A percentile compares a stretch with the other conserved stretches of the same genome.
Evolutionary conservation across 192 early-diverging fungal genomes (phyloP).

Genomic region (Geranomyces michiganensis): DNA sequence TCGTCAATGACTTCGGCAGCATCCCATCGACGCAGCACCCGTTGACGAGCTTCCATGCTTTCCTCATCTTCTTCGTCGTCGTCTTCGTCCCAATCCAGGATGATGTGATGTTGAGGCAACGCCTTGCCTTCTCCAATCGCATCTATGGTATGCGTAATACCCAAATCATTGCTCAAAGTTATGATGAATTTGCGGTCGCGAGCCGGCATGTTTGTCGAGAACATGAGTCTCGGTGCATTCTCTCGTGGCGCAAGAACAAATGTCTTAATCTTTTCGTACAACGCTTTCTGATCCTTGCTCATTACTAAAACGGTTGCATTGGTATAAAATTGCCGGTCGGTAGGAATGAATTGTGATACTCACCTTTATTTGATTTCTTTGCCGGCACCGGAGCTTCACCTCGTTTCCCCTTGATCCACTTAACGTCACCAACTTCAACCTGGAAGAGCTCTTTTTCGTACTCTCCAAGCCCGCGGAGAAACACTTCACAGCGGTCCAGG

Average conservation of each 20-base stretch:
- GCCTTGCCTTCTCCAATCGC: slow-evolving; percentile 43
- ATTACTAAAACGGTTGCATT: slow-evolving; percentile 10
- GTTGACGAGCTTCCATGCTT: slow-evolving; percentile 52
- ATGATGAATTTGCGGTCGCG: slow-evolving; percentile 70
- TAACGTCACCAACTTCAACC: slow-evolving; percentile 45
- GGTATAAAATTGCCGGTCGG: too few relatives aligned
- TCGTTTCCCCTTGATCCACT: slow-evolving; percentile 38
- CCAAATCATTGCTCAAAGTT: slow-evolving; percentile 49
- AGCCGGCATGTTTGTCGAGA: slow-evolving; percentile 59
- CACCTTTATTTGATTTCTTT: slow-evolving; percentile 14
- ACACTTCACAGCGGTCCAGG: slow-evolving; percentile 72
- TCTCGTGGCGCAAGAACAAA: slow-evolving; percentile 41
- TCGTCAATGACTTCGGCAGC: slow-evolving; percentile 69
- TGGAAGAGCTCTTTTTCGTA: slow-evolving; percentile 80
- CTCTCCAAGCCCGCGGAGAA: slow-evolving; percentile 82
- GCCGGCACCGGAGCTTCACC: slow-evolving; percentile 26
- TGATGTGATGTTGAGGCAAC: slow-evolving; percentile 39
- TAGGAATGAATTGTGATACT: background rate
- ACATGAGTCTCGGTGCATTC: slow-evolving; percentile 21
- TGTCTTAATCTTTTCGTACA: slow-evolving; percentile 53
- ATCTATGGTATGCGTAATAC: slow-evolving; percentile 45
- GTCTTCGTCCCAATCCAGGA: slow-evolving; percentile 59
- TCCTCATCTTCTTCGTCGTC: slow-evolving; percentile 66
- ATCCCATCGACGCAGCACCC: slow-evolving; percentile 54
- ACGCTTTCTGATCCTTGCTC: slow-evolving; percentile 23